Conservation (phyloP, 345 rosid species). For the Ceriops decandra region DNA sequence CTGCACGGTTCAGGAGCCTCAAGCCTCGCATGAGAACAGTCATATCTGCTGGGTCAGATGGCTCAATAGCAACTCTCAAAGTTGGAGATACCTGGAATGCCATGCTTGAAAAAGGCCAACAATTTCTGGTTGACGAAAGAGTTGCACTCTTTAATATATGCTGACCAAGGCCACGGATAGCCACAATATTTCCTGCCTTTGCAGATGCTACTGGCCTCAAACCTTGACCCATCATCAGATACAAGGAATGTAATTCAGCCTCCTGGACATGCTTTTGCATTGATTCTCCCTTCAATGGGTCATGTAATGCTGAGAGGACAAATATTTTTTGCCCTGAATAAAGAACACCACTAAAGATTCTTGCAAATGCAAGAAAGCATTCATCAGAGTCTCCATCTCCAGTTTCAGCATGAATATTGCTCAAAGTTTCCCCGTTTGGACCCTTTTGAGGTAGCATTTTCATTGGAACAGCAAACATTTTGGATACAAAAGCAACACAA, state of each 20-base stretch:
- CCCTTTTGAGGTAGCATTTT: slow-evolving; percentile 76
- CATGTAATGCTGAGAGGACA: slow-evolving; percentile 78
- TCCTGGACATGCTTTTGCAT: slow-evolving; percentile 78
- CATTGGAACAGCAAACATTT: slow-evolving; percentile 86
- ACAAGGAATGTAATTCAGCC: slow-evolving; percentile 77
- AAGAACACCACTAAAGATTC: slow-evolving; percentile 87
- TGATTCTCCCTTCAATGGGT: slow-evolving; percentile 66
- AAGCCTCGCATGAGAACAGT: slow-evolving; percentile 75
- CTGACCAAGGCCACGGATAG: slow-evolving; percentile 90
- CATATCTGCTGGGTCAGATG: slow-evolving; percentile 86
- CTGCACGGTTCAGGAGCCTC: slow-evolving; percentile 82
- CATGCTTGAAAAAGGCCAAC: slow-evolving; percentile 98
- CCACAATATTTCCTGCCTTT: slow-evolving; percentile 84
- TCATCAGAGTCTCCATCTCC: slow-evolving; percentile 61
- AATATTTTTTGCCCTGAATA: slow-evolving; percentile 56
- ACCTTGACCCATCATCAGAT: slow-evolving; percentile 98
- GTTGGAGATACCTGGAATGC: slow-evolving; percentile 88
- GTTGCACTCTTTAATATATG: slow-evolving; percentile 90
- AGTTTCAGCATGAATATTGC: slow-evolving; percentile 45
- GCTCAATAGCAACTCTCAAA: slow-evolving; percentile 87
- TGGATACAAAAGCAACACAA: slow-evolving; percentile 82
- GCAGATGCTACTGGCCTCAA: slow-evolving; percentile 69
- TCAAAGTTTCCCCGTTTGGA: slow-evolving; percentile 60
- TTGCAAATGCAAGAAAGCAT: slow-evolving; percentile 95
- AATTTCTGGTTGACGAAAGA: slow-evolving; percentile 76